A percentile compares a stretch with the other conserved stretches of the same genome.
Evolutionary conservation across 169 alveolate genomes (phyloP).

Genomic region (Cystoisospora suis): DNA sequence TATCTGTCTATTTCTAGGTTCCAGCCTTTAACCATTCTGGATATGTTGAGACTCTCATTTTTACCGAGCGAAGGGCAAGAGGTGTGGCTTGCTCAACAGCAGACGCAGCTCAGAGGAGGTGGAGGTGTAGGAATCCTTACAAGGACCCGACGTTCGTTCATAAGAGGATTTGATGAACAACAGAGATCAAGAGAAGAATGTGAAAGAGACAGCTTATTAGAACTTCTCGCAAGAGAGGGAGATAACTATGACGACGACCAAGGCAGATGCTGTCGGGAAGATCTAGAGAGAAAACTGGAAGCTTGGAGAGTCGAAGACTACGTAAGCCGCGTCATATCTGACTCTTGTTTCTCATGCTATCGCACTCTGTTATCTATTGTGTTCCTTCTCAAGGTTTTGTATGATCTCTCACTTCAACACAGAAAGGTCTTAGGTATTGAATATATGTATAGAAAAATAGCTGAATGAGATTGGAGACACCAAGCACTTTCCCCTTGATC

Average conservation of each 20-base stretch:
- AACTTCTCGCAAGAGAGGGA: neutral
- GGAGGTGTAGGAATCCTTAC: neutral
- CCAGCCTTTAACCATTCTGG: conserved; percentile 34
- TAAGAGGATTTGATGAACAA: neutral
- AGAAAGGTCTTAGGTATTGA: too few relatives aligned
- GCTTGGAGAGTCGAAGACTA: neutral
- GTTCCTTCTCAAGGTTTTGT: too few relatives aligned
- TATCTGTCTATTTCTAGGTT: neutral
- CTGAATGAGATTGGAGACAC: too few relatives aligned
- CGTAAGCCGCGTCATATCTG: too few relatives aligned
- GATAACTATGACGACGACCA: neutral
- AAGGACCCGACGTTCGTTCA: neutral
- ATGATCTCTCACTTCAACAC: too few relatives aligned
- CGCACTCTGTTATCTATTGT: too few relatives aligned
- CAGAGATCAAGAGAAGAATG: neutral
- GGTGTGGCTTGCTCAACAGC: conserved; percentile 6
- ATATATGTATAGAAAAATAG: too few relatives aligned
- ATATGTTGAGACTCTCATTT: neutral
- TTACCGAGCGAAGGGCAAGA: conserved; percentile 21
- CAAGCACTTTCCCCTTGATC: too few relatives aligned
- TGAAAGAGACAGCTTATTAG: conserved; percentile 5
- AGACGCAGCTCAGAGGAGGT: conserved; percentile 1
- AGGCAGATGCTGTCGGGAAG: neutral
- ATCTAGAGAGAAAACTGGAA: neutral
- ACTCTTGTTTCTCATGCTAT: too few relatives aligned